Evolutionary conservation across 2,329 filamentous ascomycete genomes (phyloP).

Genomic region (Phialocephala subalpina): DNA sequence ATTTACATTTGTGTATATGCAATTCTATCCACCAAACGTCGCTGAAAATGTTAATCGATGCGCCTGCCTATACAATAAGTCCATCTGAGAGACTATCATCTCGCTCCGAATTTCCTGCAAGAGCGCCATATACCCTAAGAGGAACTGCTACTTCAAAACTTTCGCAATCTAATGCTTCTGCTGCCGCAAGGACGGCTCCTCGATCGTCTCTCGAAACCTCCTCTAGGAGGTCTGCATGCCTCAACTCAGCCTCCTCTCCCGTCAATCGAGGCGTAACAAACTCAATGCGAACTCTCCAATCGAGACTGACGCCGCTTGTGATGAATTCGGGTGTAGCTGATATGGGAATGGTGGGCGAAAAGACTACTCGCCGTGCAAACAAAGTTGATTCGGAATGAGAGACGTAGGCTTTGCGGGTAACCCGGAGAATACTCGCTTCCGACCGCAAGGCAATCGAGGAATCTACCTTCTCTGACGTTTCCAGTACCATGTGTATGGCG

Average conservation of each 20-base stretch:
- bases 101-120: conserved; percentile 36
- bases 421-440: conserved; percentile 83
- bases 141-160: conserved; percentile 92
- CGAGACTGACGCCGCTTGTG: conserved; percentile 85
- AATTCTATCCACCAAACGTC: conserved; percentile 11
- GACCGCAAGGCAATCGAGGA: conserved; percentile 83
- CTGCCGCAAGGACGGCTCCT: conserved; percentile 78
- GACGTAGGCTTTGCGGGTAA: conserved; percentile 83
- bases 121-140: conserved; percentile 77
- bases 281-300: conserved; percentile 90
- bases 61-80: conserved; percentile 39
- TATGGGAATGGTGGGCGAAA: conserved; percentile 83
- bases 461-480: conserved; percentile 86
- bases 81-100: conserved; percentile 36
- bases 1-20: conserved; percentile 7
- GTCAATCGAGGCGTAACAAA: conserved; percentile 80
- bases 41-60: neutral
- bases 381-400: conserved; percentile 83
- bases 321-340: conserved; percentile 89
- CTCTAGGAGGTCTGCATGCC: conserved; percentile 68
- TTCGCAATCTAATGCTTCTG: conserved; percentile 82
- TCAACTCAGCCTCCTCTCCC: conserved; percentile 47
- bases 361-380: conserved; percentile 80
- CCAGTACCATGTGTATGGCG: conserved; percentile 82
- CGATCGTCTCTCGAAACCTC: conserved; percentile 81